Base-by-base conservation (phyloP, 768 basidiomycete genomes). In the Crassisporium funariophilum region DNA sequence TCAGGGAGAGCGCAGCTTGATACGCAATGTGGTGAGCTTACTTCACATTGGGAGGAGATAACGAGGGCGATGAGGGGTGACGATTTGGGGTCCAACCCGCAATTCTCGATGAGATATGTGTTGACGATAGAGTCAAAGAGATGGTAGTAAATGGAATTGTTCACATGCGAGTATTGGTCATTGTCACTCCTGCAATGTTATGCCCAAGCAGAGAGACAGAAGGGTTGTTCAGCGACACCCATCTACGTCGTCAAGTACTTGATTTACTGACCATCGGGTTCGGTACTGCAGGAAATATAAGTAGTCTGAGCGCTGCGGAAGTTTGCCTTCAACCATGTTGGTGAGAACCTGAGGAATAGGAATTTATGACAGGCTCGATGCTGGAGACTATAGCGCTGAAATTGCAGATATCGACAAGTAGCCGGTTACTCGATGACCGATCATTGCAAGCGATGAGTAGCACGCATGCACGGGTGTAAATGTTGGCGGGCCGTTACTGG, bases 101-200 rank as follows among this genome's bases (percentile, higher is more conserved):
- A 91, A 23, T 74, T 69, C 44, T 78, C 69, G 27, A 89, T 82
- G 50, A 91, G 81, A 64, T 88, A 92, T 7, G 84, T 77, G 62
- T 91, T 92, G 64, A 91, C 72, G 57, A 90, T 71, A 4, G 88
- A 88, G 67, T 91, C 90, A 66, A 91, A 88, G 46, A 88, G 74
- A 57, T 87, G 86, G 59, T 88, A 87, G 65, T 90, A 92, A 12
- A 89, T 68, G 0, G 85, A 75, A 64, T 91, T 92, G 67, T 91
- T 91, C 58, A 91, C 70, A 50, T 91, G 89, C 10, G 79, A 75
- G 59, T 91, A 91, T 56, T 90, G 88, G 71, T 91, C 89, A 57
- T 91, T 91, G 73, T 91, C 89, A 55, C 78, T 87, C 89, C 89
- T 91, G 16, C 13, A 24, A 24, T 16, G 25, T n/a, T 20, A 20